These are phyloP conservation scores for Microcyclospora tardicrescens DNA, from an alignment of 2,329 filamentous ascomycete species.

Conservation along the genomic window DNA sequence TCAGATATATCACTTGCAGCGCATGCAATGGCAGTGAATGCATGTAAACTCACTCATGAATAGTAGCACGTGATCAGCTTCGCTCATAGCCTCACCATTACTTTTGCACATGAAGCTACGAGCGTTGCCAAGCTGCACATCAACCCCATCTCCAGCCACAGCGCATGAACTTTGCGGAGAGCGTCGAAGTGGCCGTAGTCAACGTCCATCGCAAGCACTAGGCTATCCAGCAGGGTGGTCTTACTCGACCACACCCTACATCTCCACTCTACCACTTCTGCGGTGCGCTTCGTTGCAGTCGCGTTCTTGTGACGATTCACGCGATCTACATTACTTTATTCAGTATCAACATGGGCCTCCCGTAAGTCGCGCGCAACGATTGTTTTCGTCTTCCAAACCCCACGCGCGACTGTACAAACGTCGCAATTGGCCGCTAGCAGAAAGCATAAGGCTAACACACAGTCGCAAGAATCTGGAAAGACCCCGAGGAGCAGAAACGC, in stretches of 20 bases:
- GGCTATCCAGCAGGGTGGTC: no score
- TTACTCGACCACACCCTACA: neutral
- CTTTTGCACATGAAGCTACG: no score
- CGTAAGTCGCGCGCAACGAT: conserved; percentile 25
- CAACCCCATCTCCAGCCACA: no score
- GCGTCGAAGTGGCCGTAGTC: no score
- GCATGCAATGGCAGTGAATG: no score
- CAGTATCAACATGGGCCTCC: conserved; percentile 34
- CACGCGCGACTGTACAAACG: neutral
- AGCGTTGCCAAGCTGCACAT: no score
- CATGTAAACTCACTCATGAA: no score
- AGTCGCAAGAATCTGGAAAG: conserved; percentile 39
- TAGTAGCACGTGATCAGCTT: no score
- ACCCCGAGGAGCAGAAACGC: conserved; percentile 32
- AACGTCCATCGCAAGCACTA: no score
- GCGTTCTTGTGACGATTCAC: neutral
- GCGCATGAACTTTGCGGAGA: no score
- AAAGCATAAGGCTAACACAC: conserved; percentile 3
- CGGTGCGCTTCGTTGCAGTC: neutral
- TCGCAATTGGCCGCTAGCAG: neutral
- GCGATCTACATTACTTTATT: neutral
- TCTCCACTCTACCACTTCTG: neutral
- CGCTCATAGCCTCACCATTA: no score
- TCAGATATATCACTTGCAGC: no score
- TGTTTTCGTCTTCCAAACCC: conserved; percentile 1